Evolutionary conservation across 1,284 basidiomycete genomes (phyloP).

Genomic region (Microbotryum scabiosae): DNA sequence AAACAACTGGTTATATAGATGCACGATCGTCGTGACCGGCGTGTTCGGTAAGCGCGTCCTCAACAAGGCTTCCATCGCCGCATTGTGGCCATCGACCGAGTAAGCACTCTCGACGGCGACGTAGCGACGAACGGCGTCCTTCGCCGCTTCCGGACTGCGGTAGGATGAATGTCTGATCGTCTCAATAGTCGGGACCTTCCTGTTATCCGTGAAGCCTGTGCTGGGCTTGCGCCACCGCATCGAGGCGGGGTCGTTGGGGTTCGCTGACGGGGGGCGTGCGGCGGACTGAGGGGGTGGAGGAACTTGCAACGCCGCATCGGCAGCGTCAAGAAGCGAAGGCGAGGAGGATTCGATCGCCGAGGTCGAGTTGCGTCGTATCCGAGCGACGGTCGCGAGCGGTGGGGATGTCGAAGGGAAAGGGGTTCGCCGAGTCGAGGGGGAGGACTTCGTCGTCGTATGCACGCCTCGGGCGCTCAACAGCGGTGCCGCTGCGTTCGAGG

Average conservation of each 20-base stretch:
- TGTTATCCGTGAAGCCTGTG: not conserved
- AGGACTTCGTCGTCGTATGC: not conserved
- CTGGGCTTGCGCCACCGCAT: not conserved
- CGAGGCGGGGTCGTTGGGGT: not conserved
- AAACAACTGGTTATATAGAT: conserved; percentile 69
- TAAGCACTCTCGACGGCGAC: conserved; percentile 10
- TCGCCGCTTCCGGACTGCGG: not conserved
- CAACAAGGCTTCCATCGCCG: conserved; percentile 53
- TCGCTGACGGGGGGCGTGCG: too few relatives aligned
- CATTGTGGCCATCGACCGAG: conserved; percentile 52
- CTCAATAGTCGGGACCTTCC: not conserved
- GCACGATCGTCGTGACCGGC: conserved; percentile 54
- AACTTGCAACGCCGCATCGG: too few relatives aligned
- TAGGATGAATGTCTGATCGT: too few relatives aligned
- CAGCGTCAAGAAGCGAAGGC: not conserved
- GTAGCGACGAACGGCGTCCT: conserved; percentile 19
- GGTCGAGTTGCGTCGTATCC: conserved; percentile 18
- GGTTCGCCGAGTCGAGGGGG: not conserved
- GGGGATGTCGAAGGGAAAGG: conserved; percentile 3
- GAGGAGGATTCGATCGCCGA: conserved; percentile 3
- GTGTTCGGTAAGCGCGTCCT: conserved; percentile 49
- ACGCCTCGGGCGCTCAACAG: not conserved
- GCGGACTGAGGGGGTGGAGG: too few relatives aligned
- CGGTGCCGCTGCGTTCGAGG: too few relatives aligned
- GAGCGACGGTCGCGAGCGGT: not conserved